These are phyloP conservation scores for Senna siamea DNA, from an alignment of 306 rosid species.

Conservation along the genomic window DNA sequence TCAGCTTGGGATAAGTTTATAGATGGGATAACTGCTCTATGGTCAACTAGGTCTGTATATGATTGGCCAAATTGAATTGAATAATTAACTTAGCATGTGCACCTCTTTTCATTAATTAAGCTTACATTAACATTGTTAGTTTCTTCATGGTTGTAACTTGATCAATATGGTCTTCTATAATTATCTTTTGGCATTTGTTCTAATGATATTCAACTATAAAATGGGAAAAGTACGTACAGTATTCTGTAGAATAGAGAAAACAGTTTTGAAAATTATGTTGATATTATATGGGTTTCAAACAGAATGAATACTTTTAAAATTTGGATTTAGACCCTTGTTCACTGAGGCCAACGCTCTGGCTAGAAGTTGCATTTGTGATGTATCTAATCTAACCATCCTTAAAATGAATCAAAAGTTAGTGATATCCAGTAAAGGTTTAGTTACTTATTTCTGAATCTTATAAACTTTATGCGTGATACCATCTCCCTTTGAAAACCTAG, in stretches of 20 bases:
- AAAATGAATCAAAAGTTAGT: not conserved
- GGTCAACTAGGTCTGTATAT: not conserved
- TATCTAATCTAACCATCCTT: not conserved
- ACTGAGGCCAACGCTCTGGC: not conserved
- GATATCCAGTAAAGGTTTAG: constrained; percentile 4
- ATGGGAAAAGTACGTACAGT: not conserved
- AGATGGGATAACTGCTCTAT: constrained; percentile 2
- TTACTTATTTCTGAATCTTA: constrained; percentile 8
- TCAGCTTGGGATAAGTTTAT: not conserved
- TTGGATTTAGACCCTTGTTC: too few species aligned
- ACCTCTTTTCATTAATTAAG: constrained; percentile 10
- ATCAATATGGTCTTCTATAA: not conserved
- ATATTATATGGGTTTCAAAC: too few species aligned
- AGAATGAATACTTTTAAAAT: too few species aligned
- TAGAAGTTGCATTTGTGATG: not conserved
- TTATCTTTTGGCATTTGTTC: constrained; percentile 14
- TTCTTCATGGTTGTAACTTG: constrained; percentile 9
- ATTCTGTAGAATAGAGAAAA: constrained; percentile 19
- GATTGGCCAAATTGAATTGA: constrained; percentile 6
- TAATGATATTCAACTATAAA: constrained; percentile 4
- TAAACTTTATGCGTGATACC: constrained; percentile 18
- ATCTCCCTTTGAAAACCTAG: constrained; percentile 23
- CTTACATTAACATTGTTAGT: not conserved
- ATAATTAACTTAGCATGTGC: constrained; percentile 13
- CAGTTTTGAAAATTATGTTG: too few species aligned